These are phyloP conservation scores for Solanum tacnaense DNA, from an alignment of 257 asterid genomes.

Conservation along the genomic window DNA sequence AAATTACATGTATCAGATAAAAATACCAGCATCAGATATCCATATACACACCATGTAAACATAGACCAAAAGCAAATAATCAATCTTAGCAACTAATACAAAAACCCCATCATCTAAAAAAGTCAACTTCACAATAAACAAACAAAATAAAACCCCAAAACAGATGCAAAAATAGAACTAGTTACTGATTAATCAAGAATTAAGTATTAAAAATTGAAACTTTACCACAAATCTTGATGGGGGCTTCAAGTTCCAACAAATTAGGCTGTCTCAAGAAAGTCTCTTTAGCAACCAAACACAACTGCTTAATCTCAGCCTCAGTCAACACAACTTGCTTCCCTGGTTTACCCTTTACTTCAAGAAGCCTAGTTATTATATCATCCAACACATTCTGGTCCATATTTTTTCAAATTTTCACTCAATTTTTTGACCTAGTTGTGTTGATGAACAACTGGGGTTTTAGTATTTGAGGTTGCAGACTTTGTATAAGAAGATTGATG, in stretches of 20 bases:
- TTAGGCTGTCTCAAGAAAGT: constrained; percentile 27
- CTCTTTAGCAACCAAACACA: constrained; percentile 17
- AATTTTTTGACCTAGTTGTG: neutral
- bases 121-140: constrained; percentile 11
- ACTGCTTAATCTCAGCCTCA: constrained; percentile 21
- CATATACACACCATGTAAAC: neutral
- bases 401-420: neutral
- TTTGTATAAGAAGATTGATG: neutral
- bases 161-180: neutral
- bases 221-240: constrained; percentile 36
- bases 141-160: neutral
- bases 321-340: constrained; percentile 31
- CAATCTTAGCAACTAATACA: neutral
- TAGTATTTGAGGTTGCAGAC: neutral
- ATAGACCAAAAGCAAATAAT: neutral
- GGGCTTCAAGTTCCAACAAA: constrained; percentile 37
- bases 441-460: neutral
- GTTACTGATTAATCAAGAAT: neutral
- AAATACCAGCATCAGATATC: neutral
- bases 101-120: neutral
- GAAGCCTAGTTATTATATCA: constrained; percentile 26
- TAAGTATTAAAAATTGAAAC: neutral
- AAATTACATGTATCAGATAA: neutral
- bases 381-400: constrained; percentile 21
- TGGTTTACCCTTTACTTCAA: constrained; percentile 19